Evolutionary conservation across 2,329 filamentous ascomycete genomes (phyloP).

Genomic region (Aspergillus sclerotialis): DNA sequence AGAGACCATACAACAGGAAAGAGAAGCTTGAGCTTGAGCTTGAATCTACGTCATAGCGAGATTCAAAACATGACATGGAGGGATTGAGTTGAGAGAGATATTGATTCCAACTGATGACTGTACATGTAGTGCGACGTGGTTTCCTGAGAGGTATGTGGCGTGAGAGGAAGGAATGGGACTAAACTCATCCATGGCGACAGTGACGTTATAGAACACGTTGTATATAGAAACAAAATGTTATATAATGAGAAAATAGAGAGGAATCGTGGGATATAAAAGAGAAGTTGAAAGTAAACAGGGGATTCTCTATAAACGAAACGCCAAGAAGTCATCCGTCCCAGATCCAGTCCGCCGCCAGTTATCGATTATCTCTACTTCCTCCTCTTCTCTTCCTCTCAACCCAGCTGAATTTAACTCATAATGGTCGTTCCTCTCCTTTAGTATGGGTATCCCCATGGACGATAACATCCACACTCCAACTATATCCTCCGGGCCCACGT

Average conservation of each 20-base stretch:
- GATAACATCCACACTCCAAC: constrained; percentile 60
- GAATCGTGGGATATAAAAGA: background rate
- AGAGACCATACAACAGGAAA: background rate
- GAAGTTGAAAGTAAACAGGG: background rate
- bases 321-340: too few relatives aligned
- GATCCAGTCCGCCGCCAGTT: too few relatives aligned
- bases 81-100: background rate
- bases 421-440: constrained; percentile 10
- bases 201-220: too few relatives aligned
- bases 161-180: too few relatives aligned
- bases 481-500: constrained; percentile 70
- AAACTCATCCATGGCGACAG: too few relatives aligned
- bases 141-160: constrained; percentile 10
- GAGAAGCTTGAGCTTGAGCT: background rate
- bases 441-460: constrained; percentile 56
- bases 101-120: background rate
- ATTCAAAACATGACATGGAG: too few relatives aligned
- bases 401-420: constrained; percentile 8
- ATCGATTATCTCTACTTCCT: background rate
- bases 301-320: too few relatives aligned
- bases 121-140: too few relatives aligned
- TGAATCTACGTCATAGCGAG: too few relatives aligned
- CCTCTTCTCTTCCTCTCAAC: constrained; percentile 1
- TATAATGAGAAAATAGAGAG: background rate
- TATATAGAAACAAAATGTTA: background rate